Evolutionary conservation across 176 grass and related monocot genomes (phyloP).

Genomic region (Ensete ventricosum): DNA sequence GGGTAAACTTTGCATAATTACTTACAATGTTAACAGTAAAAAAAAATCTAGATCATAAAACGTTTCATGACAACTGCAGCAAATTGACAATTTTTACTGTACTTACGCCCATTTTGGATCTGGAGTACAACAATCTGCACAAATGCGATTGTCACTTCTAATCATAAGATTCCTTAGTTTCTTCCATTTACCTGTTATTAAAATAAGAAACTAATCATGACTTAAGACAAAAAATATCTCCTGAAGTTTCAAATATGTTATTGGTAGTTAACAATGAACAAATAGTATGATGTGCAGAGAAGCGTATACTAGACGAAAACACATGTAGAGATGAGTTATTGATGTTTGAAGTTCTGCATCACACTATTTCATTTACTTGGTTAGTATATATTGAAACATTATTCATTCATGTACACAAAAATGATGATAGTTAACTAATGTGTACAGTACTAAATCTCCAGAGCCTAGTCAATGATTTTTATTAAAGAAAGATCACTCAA

Average conservation of each 20-base stretch:
- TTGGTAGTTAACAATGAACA: not conserved
- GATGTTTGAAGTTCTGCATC: no score
- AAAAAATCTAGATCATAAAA: not conserved
- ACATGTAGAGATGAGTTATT: not conserved
- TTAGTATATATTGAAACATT: not conserved
- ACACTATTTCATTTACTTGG: no score
- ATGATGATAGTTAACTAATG: not conserved
- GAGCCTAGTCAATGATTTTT: not conserved
- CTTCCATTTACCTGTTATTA: slow-evolving; percentile 39
- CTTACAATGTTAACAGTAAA: not conserved
- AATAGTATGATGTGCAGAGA: not conserved
- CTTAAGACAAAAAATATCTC: not conserved
- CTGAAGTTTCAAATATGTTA: not conserved
- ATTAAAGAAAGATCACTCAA: not conserved
- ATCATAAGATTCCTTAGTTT: slow-evolving; percentile 50
- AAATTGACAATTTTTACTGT: slow-evolving; percentile 5
- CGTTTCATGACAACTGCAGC: not conserved
- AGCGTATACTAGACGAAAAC: not conserved
- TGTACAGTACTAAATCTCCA: not conserved
- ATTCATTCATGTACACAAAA: not conserved
- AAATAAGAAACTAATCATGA: not conserved
- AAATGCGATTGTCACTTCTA: slow-evolving; percentile 60
- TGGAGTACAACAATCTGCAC: slow-evolving; percentile 55
- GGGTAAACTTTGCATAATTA: not conserved
- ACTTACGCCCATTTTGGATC: slow-evolving; percentile 97